phyloP scores from a whole-genome alignment of 1,284 basidiomycete genomes.

The Apiotrichum sp. region DNA sequence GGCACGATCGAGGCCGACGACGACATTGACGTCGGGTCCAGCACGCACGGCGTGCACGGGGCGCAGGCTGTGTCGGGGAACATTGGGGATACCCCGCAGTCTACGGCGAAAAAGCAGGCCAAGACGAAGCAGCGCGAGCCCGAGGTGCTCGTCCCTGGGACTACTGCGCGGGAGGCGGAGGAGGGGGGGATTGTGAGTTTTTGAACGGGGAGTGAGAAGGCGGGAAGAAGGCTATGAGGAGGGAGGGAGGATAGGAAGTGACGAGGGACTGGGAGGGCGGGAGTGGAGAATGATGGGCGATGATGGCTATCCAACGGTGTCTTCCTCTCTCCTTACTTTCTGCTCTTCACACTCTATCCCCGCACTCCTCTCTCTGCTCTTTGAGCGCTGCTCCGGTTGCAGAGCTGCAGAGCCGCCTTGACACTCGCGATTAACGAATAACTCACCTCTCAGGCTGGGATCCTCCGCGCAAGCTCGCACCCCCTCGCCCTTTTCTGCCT shows the following conservation, averaged over 20 bases:
- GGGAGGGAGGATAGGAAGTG: background rate
- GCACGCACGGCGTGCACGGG: too few relatives aligned
- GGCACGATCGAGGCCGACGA: conserved; percentile 49
- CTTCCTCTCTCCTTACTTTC: too few relatives aligned
- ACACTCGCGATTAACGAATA: background rate
- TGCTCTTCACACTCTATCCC: too few relatives aligned
- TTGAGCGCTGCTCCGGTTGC: too few relatives aligned
- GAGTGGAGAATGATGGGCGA: background rate
- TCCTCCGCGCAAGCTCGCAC: conserved; percentile 63
- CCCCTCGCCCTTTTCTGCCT: conserved; percentile 75
- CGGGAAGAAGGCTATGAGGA: too few relatives aligned
- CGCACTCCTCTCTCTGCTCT: too few relatives aligned
- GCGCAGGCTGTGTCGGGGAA: conserved; percentile 22
- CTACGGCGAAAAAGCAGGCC: conserved; percentile 1
- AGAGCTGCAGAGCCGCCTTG: too few relatives aligned
- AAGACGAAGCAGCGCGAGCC: conserved; percentile 16
- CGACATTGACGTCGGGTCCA: conserved; percentile 16
- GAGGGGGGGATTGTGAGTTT: conserved; percentile 44
- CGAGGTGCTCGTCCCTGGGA: conserved; percentile 42
- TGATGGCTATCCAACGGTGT: too few relatives aligned
- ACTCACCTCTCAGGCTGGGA: conserved; percentile 30
- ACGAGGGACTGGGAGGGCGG: background rate
- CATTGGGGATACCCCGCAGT: conserved; percentile 26
- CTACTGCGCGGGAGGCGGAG: conserved; percentile 28
- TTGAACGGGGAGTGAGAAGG: too few relatives aligned